These are phyloP conservation scores for Pyrus communis DNA, from an alignment of 306 rosid genomes.

Conservation along the genomic window DNA sequence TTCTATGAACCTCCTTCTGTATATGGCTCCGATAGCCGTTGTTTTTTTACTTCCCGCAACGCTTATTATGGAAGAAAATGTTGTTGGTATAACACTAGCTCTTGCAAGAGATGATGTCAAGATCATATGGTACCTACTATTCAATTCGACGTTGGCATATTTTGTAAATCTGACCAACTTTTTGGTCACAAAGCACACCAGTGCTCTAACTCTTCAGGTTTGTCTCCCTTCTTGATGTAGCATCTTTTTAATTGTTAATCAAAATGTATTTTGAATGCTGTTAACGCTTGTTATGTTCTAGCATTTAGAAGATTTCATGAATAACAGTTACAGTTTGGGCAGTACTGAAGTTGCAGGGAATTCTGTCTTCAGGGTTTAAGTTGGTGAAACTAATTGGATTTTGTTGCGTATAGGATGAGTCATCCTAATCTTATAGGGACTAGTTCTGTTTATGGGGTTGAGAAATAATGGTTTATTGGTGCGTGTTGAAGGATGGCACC, in stretches of 20 bases:
- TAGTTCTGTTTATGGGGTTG: not conserved
- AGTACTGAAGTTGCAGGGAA: not conserved
- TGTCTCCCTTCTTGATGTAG: slow-evolving; percentile 16
- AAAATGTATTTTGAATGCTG: not conserved
- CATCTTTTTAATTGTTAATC: not conserved
- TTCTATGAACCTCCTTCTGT: slow-evolving; percentile 96
- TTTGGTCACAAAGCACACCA: slow-evolving; percentile 97
- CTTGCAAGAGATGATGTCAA: slow-evolving; percentile 92
- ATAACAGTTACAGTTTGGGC: not conserved
- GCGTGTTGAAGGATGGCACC: not conserved
- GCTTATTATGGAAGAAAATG: slow-evolving; percentile 92
- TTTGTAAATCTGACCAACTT: slow-evolving; percentile 96
- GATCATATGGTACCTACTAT: slow-evolving; percentile 94
- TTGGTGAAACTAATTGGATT: not conserved
- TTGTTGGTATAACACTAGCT: slow-evolving; percentile 91
- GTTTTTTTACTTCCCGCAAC: slow-evolving; percentile 98
- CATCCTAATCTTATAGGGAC: not conserved
- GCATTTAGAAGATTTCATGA: not conserved
- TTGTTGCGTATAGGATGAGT: not conserved
- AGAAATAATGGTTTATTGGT: not conserved
- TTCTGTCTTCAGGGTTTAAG: not conserved
- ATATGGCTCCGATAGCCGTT: slow-evolving; percentile 99
- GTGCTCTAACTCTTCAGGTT: slow-evolving; percentile 99
- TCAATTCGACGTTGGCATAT: slow-evolving; percentile 88
- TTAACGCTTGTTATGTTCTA: not conserved